These are phyloP conservation scores for Paraphoma sp. DNA, from an alignment of 2,329 filamentous ascomycete species.

Conservation along the genomic window DNA sequence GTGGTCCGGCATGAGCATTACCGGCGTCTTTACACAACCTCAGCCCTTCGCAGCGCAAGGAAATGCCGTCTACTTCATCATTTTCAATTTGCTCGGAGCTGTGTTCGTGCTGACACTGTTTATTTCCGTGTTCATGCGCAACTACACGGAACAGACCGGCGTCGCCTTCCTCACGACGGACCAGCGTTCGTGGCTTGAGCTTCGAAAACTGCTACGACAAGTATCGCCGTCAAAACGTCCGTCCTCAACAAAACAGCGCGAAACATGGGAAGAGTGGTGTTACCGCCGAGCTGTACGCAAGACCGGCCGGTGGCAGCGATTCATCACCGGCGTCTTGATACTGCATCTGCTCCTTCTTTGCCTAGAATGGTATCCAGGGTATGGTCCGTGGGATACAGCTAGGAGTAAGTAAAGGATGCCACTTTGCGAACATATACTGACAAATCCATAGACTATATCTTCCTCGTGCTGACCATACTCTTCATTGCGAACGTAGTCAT, in stretches of 20 bases:
- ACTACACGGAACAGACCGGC: conserved; percentile 97
- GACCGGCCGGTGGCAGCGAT: conserved; percentile 86
- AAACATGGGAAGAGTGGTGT: conserved; percentile 89
- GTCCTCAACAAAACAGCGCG: conserved; percentile 73
- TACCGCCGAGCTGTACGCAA: conserved; percentile 95
- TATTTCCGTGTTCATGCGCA: conserved; percentile 99
- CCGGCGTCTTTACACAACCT: conserved; percentile 77
- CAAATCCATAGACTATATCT: conserved; percentile 67
- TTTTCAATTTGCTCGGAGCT: conserved; percentile 94
- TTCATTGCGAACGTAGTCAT: conserved; percentile 85
- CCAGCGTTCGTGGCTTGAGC: conserved; percentile 94
- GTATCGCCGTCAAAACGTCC: conserved; percentile 95
- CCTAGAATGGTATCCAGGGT: conserved; percentile 83
- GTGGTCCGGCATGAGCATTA: conserved; percentile 82
- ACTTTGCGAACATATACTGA: conserved; percentile 5
- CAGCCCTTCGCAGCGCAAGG: conserved; percentile 72
- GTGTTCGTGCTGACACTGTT: conserved; percentile 97
- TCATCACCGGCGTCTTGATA: conserved; percentile 79
- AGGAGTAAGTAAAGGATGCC: conserved; percentile 56
- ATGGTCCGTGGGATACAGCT: conserved; percentile 70
- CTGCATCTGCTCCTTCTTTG: conserved; percentile 84
- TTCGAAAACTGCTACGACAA: conserved; percentile 88
- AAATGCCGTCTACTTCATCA: conserved; percentile 92
- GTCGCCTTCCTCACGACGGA: conserved; percentile 95
- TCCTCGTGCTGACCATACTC: conserved; percentile 80